Conservation (phyloP, 805 yeast species). For the Komagataella populi region DNA sequence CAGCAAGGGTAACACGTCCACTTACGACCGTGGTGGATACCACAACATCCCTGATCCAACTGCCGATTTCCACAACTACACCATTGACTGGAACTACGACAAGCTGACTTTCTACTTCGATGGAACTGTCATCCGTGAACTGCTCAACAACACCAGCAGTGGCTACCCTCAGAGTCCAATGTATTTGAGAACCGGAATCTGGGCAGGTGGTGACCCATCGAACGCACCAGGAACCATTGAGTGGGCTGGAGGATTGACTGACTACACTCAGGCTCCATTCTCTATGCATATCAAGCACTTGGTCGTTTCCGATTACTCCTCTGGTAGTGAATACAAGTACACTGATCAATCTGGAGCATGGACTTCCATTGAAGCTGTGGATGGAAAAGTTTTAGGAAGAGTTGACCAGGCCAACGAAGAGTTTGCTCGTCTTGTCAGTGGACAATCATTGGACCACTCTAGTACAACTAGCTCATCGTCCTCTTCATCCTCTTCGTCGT, state of each 20-base stretch:
- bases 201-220: constrained; percentile 74
- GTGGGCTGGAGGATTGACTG: constrained; percentile 74
- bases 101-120: constrained; percentile 59
- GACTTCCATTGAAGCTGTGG: constrained; percentile 41
- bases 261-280: constrained; percentile 55
- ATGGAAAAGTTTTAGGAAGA: constrained; percentile 54
- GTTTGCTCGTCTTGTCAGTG: constrained; percentile 22
- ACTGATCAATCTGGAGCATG: constrained; percentile 42
- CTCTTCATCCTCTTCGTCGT: constrained; percentile 8
- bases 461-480: constrained; percentile 5
- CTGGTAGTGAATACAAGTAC: constrained; percentile 46
- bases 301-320: constrained; percentile 55
- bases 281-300: constrained; percentile 48
- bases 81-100: constrained; percentile 73
- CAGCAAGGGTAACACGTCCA: constrained; percentile 64
- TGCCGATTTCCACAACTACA: constrained; percentile 55
- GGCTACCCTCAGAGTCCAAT: constrained; percentile 93
- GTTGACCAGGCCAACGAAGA: constrained; percentile 27
- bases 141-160: constrained; percentile 34
- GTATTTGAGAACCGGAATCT: constrained; percentile 51
- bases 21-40: constrained; percentile 71
- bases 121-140: constrained; percentile 53
- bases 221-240: constrained; percentile 57
- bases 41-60: constrained; percentile 48
- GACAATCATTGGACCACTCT: constrained; percentile 7